Evolutionary conservation across 2,329 filamentous ascomycete species (phyloP), one percentile per base, ranked within the genome.

Genomic region (Emericellopsis cladophorae): DNA sequence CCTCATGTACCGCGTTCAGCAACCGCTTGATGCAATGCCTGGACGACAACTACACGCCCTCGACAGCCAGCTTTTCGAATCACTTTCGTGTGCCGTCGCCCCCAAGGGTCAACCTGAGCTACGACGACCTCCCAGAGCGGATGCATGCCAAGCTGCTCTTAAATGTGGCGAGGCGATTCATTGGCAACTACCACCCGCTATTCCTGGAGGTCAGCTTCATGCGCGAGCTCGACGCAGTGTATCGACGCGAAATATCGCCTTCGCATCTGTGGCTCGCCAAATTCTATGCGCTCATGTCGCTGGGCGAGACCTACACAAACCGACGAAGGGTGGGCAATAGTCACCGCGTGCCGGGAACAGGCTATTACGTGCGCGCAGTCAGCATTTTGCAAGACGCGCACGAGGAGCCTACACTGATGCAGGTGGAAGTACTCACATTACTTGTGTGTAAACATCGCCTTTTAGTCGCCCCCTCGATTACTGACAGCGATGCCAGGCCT

Each of bases 241-340:
- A 60, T 38, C 40, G 62, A 49, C 43, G 59, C 47, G 49, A 59
- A 4, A 48, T 49, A 8, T 48, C 48, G 33, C 55, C 33, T 14
- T 60, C 39, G 0, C 42, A 43, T 3, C 24, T 56, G 1, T 64
- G 61, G 50, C 48, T 65, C 10, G 66, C 62, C 49, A 66, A 66
- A 35, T 63, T 66, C 34, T 67, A 64, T 35, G 58, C 60, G 0
- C 46, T 68, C 8, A 66, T 68, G 51, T 61, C 62, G 0, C 53
- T 68, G 33, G 65, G 65, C 0, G 62, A 68, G 39, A 61, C 64
- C 3, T 68, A 67, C 42, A 64, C 64, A 0, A 60, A 61, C 38
- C 49, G 61, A 1, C 56, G 59, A 2, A 49, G 49, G 0, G 47
- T 51, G 0, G 52, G 47, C 43, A 57, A 43, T 47, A 56, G 42